Evolutionary conservation across 139 green algal species (phyloP).

Genomic region (Limnomonas spitsbergensis): DNA sequence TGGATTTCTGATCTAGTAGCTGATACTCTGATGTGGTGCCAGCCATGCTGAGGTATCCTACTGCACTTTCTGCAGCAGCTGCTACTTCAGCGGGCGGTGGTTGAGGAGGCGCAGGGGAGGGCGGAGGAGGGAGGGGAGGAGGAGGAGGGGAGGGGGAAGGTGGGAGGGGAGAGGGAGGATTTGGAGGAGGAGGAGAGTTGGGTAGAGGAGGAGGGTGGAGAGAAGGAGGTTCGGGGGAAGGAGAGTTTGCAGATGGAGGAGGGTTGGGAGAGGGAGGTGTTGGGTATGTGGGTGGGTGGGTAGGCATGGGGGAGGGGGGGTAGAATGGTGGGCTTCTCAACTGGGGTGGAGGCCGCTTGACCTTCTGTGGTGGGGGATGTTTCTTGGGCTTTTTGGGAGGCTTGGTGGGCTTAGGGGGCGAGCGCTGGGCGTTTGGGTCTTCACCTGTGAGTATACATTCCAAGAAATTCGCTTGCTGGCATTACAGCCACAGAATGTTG

Average conservation of each 20-base stretch:
- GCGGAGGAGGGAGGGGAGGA: neutral
- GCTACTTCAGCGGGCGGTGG: neutral
- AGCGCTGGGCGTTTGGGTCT: too few relatives aligned
- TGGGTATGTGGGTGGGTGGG: neutral
- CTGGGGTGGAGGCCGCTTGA: neutral
- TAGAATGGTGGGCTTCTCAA: neutral
- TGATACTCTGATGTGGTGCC: conserved; percentile 17
- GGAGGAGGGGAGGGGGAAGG: neutral
- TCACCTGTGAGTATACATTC: too few relatives aligned
- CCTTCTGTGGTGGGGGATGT: too few relatives aligned
- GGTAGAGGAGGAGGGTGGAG: neutral
- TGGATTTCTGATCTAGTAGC: conserved; percentile 4
- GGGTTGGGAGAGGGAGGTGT: neutral
- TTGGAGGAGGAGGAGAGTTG: neutral
- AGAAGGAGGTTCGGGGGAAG: neutral
- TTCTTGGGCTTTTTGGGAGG: too few relatives aligned
- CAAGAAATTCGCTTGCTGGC: too few relatives aligned
- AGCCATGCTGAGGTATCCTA: neutral
- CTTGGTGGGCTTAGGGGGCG: too few relatives aligned
- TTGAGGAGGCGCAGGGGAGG: neutral
- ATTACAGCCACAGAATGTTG: too few relatives aligned
- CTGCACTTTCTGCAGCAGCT: neutral
- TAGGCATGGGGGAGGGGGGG: neutral
- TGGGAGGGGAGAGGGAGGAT: too few relatives aligned
- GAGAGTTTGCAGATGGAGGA: neutral